phyloP scores from a whole-genome alignment of 2,329 filamentous ascomycete genomes.

The Leptodontidium sp. region DNA sequence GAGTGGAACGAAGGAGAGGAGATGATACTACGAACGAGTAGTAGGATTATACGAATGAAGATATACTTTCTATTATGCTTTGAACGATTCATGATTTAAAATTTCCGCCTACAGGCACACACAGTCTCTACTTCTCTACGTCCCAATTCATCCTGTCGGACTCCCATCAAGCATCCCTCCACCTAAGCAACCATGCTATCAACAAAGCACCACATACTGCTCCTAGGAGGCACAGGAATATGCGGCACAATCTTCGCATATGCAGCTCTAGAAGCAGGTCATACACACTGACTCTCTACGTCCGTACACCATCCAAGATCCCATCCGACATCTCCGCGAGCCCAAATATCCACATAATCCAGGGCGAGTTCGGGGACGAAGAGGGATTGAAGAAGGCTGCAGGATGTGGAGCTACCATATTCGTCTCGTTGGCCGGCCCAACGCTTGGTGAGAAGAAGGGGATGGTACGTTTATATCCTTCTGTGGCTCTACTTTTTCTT shows the following conservation, averaged over 20 bases:
- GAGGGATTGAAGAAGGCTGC: slow-evolving; percentile 39
- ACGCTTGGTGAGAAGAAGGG: slow-evolving; percentile 34
- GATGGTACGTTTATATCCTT: slow-evolving; percentile 27
- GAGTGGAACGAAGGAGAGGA: neutral
- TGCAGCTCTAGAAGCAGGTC: slow-evolving; percentile 39
- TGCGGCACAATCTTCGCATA: slow-evolving; percentile 38
- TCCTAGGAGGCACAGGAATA: slow-evolving; percentile 39
- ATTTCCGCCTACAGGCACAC: neutral
- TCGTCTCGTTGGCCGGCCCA: slow-evolving; percentile 41
- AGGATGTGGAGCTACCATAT: slow-evolving; percentile 36
- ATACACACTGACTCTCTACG: slow-evolving; percentile 38
- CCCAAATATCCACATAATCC: slow-evolving; percentile 32
- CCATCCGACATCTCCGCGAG: slow-evolving; percentile 38
- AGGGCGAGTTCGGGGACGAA: slow-evolving; percentile 36
- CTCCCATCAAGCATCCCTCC: no score
- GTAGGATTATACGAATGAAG: neutral
- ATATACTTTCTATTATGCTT: neutral
- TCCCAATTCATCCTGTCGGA: neutral
- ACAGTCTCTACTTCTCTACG: neutral
- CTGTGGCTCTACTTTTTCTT: neutral
- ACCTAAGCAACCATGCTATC: slow-evolving; percentile 6
- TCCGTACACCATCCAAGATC: slow-evolving; percentile 40
- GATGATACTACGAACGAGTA: neutral
- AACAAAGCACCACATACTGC: slow-evolving; percentile 37
- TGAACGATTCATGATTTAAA: neutral